Evolutionary conservation across 768 basidiomycete species (phyloP).

Genomic region (Pleurotus sapidus): DNA sequence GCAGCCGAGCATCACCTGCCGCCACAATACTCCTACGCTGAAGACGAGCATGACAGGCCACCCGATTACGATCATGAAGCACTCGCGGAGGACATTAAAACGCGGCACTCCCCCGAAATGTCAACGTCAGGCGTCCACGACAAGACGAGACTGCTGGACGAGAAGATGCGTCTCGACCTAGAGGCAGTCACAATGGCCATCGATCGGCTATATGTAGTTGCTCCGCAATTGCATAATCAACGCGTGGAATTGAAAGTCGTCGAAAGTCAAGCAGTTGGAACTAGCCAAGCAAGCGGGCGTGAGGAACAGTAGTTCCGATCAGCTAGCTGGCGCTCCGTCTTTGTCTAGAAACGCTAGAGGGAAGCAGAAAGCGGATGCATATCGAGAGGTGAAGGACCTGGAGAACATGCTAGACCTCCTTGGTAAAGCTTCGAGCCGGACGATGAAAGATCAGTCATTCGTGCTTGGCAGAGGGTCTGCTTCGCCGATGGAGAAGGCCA

Average conservation of each 20-base stretch:
- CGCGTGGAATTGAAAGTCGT: slow-evolving; percentile 83
- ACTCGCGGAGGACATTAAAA: slow-evolving; percentile 27
- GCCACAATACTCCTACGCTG: slow-evolving; percentile 36
- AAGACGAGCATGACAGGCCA: slow-evolving; percentile 37
- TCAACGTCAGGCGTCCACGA: slow-evolving; percentile 15
- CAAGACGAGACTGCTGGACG: slow-evolving; percentile 33
- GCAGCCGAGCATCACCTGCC: slow-evolving; percentile 33
- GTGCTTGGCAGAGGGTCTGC: slow-evolving; percentile 61
- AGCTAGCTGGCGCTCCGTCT: slow-evolving; percentile 11
- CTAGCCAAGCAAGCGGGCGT: slow-evolving; percentile 51
- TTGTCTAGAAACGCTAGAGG: slow-evolving; percentile 15
- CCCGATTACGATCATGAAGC: slow-evolving; percentile 53
- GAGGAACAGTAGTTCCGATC: slow-evolving; percentile 11
- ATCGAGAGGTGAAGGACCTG: slow-evolving; percentile 48
- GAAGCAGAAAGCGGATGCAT: slow-evolving; percentile 42
- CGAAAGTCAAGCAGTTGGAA: slow-evolving; percentile 73
- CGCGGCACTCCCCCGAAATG: slow-evolving; percentile 20
- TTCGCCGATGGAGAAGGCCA: slow-evolving; percentile 49
- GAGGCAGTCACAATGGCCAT: slow-evolving; percentile 87
- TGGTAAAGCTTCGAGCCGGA: slow-evolving; percentile 67
- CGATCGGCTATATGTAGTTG: slow-evolving; percentile 79
- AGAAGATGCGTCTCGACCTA: slow-evolving; percentile 85
- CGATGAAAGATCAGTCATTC: slow-evolving; percentile 68
- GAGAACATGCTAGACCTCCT: slow-evolving; percentile 72
- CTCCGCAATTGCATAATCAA: slow-evolving; percentile 90